Conservation (phyloP, 805 yeast genomes). For the Wickerhamiella siamensis region DNA sequence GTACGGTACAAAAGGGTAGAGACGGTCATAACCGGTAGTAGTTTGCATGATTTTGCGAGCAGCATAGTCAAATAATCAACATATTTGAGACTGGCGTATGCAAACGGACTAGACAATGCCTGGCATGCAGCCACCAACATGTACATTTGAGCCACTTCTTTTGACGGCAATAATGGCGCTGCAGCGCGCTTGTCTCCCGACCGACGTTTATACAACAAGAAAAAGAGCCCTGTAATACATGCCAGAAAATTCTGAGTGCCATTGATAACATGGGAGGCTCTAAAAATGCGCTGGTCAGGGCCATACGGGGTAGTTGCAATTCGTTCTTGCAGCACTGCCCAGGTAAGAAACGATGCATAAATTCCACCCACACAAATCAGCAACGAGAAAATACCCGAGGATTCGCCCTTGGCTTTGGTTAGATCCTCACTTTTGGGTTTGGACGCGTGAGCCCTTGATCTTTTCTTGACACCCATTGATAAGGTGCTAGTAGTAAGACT, state of each 20-base stretch:
- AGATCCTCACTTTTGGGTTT: neutral
- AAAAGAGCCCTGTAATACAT: slow-evolving; percentile 47
- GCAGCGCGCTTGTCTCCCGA: slow-evolving; percentile 21
- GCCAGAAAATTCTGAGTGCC: slow-evolving; percentile 64
- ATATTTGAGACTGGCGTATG: slow-evolving; percentile 61
- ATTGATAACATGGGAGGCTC: slow-evolving; percentile 68
- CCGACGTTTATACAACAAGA: slow-evolving; percentile 29
- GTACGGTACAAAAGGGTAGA: slow-evolving; percentile 59
- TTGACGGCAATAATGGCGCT: slow-evolving; percentile 11
- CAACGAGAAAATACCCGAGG: slow-evolving; percentile 2
- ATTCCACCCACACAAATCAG: slow-evolving; percentile 43
- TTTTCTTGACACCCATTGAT: neutral
- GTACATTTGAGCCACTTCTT: slow-evolving; percentile 14
- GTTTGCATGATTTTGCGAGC: slow-evolving; percentile 83
- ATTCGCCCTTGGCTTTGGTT: neutral
- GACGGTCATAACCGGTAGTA: slow-evolving; percentile 86
- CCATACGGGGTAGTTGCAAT: slow-evolving; percentile 67
- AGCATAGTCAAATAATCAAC: slow-evolving; percentile 77
- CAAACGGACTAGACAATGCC: slow-evolving; percentile 69
- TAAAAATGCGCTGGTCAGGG: slow-evolving; percentile 37
- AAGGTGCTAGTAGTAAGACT: too few species aligned
- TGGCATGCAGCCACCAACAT: slow-evolving; percentile 37
- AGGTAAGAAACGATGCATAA: slow-evolving; percentile 71
- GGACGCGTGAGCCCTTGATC: neutral
- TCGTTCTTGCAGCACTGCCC: slow-evolving; percentile 89